phyloP scores from a whole-genome alignment of 768 basidiomycete genomes.

The Mycena belliarum region DNA sequence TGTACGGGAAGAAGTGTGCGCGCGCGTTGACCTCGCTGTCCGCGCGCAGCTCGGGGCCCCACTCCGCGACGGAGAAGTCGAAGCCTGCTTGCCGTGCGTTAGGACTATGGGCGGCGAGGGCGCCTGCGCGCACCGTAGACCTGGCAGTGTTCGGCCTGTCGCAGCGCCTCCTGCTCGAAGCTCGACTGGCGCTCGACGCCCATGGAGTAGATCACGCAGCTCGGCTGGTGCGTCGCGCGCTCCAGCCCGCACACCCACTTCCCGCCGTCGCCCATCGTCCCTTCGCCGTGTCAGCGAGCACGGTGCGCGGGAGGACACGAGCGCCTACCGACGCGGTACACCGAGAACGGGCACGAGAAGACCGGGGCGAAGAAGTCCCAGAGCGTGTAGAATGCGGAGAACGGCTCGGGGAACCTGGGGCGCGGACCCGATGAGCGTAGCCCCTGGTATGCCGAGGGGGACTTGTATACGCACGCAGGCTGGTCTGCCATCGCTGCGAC shows the following conservation, averaged over 20 bases:
- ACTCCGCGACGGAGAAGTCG: slow-evolving; percentile 10
- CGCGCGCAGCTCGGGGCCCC: too few relatives aligned
- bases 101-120: background rate
- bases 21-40: slow-evolving; percentile 29
- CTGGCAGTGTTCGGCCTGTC: slow-evolving; percentile 34
- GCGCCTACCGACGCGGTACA: slow-evolving; percentile 25
- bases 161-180: slow-evolving; percentile 14
- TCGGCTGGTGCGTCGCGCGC: slow-evolving; percentile 30
- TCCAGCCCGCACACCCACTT: slow-evolving; percentile 51
- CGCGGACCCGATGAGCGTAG: too few relatives aligned
- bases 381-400: slow-evolving; percentile 9
- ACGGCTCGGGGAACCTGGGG: background rate
- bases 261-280: slow-evolving; percentile 52
- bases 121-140: slow-evolving; percentile 28
- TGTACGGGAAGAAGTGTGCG: slow-evolving; percentile 44
- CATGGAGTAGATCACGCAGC: slow-evolving; percentile 20
- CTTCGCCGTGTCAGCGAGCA: background rate
- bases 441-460: too few relatives aligned
- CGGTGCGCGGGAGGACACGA: background rate
- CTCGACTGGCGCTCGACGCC: slow-evolving; percentile 31
- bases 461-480: background rate
- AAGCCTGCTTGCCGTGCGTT: background rate
- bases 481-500: background rate
- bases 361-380: slow-evolving; percentile 34
- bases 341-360: slow-evolving; percentile 30